These are phyloP conservation scores for Prunus yedoensis DNA, from an alignment of 331 rosid genomes.

Conservation along the genomic window DNA sequence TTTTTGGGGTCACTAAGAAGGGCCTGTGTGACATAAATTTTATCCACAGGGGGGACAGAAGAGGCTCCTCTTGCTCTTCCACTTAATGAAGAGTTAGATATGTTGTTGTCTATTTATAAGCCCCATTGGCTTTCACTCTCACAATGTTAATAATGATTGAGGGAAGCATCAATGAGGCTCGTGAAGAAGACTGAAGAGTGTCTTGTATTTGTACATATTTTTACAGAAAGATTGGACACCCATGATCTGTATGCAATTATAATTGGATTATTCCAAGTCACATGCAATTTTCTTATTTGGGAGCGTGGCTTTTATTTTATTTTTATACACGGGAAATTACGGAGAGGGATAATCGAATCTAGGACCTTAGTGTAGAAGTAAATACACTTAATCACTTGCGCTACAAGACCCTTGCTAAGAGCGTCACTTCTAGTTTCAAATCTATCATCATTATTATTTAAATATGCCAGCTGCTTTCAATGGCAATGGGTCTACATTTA, in stretches of 20 bases:
- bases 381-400: too few relatives aligned
- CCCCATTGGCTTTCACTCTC: neutral
- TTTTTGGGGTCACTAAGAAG: neutral
- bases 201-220: slow-evolving; percentile 9
- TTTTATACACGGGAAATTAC: too few relatives aligned
- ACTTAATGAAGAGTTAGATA: slow-evolving; percentile 3
- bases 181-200: slow-evolving; percentile 26
- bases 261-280: slow-evolving; percentile 37
- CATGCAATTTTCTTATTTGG: slow-evolving; percentile 37
- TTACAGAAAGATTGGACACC: slow-evolving; percentile 23
- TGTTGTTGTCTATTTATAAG: neutral
- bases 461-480: slow-evolving; percentile 24
- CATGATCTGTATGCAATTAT: slow-evolving; percentile 34
- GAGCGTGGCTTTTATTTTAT: slow-evolving; percentile 17
- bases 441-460: neutral
- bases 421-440: too few relatives aligned
- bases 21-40: slow-evolving; percentile 4
- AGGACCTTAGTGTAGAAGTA: too few relatives aligned
- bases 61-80: slow-evolving; percentile 21
- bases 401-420: too few relatives aligned
- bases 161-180: slow-evolving; percentile 34
- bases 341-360: too few relatives aligned
- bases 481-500: neutral
- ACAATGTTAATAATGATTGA: slow-evolving; percentile 33
- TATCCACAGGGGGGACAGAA: slow-evolving; percentile 3